phyloP scores from a whole-genome alignment of 139 green algal genomes.

The Parachlorella kessleri region DNA sequence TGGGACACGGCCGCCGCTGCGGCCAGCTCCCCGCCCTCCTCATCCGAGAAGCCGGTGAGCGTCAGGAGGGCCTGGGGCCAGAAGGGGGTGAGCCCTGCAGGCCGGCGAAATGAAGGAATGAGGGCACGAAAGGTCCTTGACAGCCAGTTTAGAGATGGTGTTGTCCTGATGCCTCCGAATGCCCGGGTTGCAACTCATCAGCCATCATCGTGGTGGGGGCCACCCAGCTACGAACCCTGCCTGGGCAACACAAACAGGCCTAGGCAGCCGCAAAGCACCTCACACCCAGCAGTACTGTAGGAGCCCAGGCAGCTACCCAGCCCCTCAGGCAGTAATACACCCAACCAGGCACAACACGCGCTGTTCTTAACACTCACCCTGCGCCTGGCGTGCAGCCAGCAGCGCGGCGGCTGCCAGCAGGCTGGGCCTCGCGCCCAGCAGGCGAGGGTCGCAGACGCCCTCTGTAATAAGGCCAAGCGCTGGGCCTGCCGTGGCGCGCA shows the following conservation, averaged over 20 bases:
- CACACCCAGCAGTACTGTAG: no score
- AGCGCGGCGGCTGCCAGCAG: constrained; percentile 46
- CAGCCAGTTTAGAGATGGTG: no score
- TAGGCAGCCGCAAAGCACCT: neutral
- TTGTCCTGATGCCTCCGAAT: no score
- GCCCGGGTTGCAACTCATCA: no score
- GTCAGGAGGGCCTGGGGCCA: constrained; percentile 43
- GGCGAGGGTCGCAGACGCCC: constrained; percentile 1
- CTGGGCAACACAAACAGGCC: no score
- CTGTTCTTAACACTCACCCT: constrained; percentile 29
- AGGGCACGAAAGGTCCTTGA: no score
- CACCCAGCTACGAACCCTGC: no score
- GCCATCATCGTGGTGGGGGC: no score
- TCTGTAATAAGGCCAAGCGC: constrained; percentile 35
- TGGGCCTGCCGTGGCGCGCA: constrained; percentile 19
- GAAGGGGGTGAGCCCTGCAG: constrained; percentile 38
- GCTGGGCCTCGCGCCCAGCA: constrained; percentile 36
- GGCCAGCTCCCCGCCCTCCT: constrained; percentile 1
- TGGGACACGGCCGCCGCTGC: neutral
- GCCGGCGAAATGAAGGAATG: neutral
- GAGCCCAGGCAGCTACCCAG: no score
- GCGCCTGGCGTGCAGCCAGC: constrained; percentile 17
- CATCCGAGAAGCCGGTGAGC: constrained; percentile 37
- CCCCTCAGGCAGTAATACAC: no score
- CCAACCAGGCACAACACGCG: no score